Base-by-base conservation (phyloP, 2,329 filamentous ascomycete genomes). In the Ascochyta pisi region DNA sequence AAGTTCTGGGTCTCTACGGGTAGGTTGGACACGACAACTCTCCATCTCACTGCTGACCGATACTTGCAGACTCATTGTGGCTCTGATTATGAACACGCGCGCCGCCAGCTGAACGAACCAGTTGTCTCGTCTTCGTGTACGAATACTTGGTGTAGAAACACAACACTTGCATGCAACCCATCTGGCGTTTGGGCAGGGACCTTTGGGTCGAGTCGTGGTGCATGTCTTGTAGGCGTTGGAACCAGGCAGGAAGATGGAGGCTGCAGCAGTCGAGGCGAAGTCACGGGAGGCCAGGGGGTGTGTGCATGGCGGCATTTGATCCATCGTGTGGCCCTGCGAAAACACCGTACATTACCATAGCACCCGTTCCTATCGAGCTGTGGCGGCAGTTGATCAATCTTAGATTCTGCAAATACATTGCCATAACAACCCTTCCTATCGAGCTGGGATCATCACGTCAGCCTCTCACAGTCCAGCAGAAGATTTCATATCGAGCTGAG, bases 1-100 rank as follows among this genome's bases (percentile, higher is more conserved):
- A 99, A 83, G 95, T 99, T 16, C 76, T 99, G 74, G 95, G 95
- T 76, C 88, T 99, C 29, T 99, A 99, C 72, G 95, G 95, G 92
- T 96, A 83, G 66, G 89, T 60, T 29, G 12, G 16, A 23, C 22
- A 10, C 19, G 16, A 24, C 23, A 26, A 12, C 12, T 26, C 8
- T 22, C 10, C 10, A 24, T 6, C 4, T 3, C 10, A 15, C 26
- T 10, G 43, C 67, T 70, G 50, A 71, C 58, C 3, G 19, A 19
- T 19, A 19, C 35, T 3, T 8, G 10, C 66, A 96, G 92, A 41
- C 86, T 97, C 64, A 97, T 97, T 73, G 93, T 97, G 59, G 92
- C 91, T 54, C 85, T 97, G 39, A 94, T 97, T 73, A 85, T 97
- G 73, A 96, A 96, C 85, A 95, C 91, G 60, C 92, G 92, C 82